phyloP scores from a whole-genome alignment of 805 yeast species.

The Candida andamanensis region DNA sequence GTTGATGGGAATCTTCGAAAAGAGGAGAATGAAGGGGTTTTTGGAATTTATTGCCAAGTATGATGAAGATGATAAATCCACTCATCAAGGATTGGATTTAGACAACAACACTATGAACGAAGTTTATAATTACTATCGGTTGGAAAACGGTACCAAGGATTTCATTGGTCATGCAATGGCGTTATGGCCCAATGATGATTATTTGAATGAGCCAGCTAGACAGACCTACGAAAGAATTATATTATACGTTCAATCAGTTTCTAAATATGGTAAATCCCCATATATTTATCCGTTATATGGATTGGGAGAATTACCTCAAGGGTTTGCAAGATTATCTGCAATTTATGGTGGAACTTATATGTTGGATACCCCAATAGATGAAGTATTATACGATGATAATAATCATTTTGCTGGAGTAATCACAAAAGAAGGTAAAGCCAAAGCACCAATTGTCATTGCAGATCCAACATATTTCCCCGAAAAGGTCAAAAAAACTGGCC shows the following conservation, averaged over 20 bases:
- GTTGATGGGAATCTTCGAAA: constrained; percentile 93
- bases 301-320: constrained; percentile 97
- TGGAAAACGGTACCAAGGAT: constrained; percentile 90
- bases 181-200: constrained; percentile 87
- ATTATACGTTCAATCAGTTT: constrained; percentile 83
- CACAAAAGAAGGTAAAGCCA: constrained; percentile 87
- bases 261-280: constrained; percentile 94
- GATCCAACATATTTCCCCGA: constrained; percentile 98
- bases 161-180: constrained; percentile 99
- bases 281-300: constrained; percentile 95
- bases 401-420: constrained; percentile 75
- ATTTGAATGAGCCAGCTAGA: constrained; percentile 82
- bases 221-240: constrained; percentile 84
- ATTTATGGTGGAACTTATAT: constrained; percentile 98
- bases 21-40: constrained; percentile 89
- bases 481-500: constrained; percentile 66
- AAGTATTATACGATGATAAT: constrained; percentile 66
- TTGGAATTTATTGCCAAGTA: constrained; percentile 82
- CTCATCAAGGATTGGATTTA: constrained; percentile 82
- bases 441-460: constrained; percentile 90
- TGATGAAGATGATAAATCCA: constrained; percentile 68
- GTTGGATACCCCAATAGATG: constrained; percentile 95
- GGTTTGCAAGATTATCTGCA: constrained; percentile 93
- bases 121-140: constrained; percentile 81
- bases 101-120: constrained; percentile 90